Conservation (phyloP, 352 stramenopile genomes). For the Peronospora farinosa region DNA sequence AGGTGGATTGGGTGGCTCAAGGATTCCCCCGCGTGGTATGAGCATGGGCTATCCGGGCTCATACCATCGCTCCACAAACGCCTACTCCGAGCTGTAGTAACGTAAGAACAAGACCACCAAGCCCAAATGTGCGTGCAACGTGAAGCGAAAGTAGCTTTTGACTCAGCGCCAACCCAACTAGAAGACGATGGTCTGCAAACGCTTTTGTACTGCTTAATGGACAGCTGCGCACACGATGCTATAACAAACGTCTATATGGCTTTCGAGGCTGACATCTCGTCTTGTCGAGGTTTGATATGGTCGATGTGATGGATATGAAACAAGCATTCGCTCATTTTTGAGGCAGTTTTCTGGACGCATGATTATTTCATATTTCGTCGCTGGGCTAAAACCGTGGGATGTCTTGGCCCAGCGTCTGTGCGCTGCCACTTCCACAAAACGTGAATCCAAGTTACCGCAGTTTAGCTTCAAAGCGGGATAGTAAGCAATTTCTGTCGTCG, state of each 20-base stretch:
- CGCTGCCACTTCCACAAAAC: too few relatives aligned
- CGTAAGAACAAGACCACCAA: slow-evolving; percentile 21
- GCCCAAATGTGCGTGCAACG: slow-evolving; percentile 8
- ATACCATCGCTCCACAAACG: slow-evolving; percentile 45
- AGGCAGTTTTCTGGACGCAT: too few relatives aligned
- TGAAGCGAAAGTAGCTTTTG: slow-evolving; percentile 7
- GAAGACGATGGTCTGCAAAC: slow-evolving; percentile 9
- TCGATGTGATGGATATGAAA: too few relatives aligned
- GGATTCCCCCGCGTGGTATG: slow-evolving; percentile 31
- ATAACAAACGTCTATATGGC: slow-evolving; percentile 4
- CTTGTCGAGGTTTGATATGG: too few relatives aligned
- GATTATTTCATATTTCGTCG: too few relatives aligned
- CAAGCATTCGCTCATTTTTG: too few relatives aligned
- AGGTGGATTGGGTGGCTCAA: slow-evolving; percentile 16
- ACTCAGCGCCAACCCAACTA: slow-evolving; percentile 5
- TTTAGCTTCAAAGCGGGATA: too few relatives aligned
- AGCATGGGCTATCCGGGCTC: slow-evolving; percentile 46
- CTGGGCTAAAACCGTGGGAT: too few relatives aligned
- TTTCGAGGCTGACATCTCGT: too few relatives aligned
- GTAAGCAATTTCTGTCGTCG: too few relatives aligned
- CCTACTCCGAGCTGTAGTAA: slow-evolving; percentile 52
- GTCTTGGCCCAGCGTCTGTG: too few relatives aligned
- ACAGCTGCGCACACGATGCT: slow-evolving; percentile 3
- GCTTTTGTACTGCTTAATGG: slow-evolving; percentile 12
- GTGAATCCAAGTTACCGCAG: too few relatives aligned